These are phyloP conservation scores for Infundibulicybe gibba DNA, from an alignment of 768 basidiomycete genomes.

Conservation along the genomic window DNA sequence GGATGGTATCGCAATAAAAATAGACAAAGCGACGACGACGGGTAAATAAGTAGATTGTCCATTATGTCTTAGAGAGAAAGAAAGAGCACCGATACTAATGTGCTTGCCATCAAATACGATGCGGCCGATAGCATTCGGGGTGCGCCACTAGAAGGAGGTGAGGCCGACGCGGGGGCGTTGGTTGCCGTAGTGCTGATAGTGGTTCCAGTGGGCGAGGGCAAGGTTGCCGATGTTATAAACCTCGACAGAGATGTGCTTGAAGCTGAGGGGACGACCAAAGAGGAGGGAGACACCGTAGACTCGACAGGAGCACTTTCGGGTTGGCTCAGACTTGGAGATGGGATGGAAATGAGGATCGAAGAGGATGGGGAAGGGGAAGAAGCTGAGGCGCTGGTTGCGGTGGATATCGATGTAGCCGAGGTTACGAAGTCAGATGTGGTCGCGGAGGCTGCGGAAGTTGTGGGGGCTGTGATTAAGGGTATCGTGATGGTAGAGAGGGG, in stretches of 20 bases:
- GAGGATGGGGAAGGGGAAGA: constrained; percentile 2
- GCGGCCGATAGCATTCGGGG: background rate
- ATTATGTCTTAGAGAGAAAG: background rate
- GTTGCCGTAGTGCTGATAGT: background rate
- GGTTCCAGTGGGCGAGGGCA: background rate
- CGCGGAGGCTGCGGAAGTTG: constrained; percentile 9
- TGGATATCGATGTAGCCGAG: constrained; percentile 4
- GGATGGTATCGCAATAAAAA: constrained; percentile 22
- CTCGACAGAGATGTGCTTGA: too few relatives aligned
- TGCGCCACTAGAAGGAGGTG: background rate
- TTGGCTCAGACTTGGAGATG: background rate
- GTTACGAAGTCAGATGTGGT: constrained; percentile 1
- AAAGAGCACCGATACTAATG: constrained; percentile 1
- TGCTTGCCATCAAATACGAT: background rate
- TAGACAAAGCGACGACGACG: constrained; percentile 6
- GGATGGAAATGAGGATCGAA: background rate
- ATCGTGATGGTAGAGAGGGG: constrained; percentile 35
- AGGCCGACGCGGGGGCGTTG: background rate
- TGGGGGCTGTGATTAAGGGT: constrained; percentile 4
- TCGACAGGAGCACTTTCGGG: constrained; percentile 1
- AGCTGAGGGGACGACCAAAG: too few relatives aligned
- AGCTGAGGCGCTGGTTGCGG: constrained; percentile 3
- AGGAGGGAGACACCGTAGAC: background rate
- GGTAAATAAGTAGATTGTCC: background rate
- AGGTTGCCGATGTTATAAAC: too few relatives aligned